Evolutionary conservation across 2,329 filamentous ascomycete species (phyloP).

Genomic region (Colletotrichum sansevieriae): DNA sequence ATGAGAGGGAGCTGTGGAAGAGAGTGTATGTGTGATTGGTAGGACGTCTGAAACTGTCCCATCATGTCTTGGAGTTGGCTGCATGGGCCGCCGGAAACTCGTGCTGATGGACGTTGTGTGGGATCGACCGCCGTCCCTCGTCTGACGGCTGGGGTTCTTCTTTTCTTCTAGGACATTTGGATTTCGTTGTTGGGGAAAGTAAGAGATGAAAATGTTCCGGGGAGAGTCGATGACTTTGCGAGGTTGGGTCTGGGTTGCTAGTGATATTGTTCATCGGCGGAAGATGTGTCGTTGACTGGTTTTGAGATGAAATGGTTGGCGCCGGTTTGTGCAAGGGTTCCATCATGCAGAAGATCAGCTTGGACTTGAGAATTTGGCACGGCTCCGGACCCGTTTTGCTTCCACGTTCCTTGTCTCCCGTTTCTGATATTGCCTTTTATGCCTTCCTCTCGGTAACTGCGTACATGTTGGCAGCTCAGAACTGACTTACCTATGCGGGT

Average conservation of each 20-base stretch:
- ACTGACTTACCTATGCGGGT: no score
- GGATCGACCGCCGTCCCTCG: conserved; percentile 1
- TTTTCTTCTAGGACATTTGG: background rate
- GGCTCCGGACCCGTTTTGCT: no score
- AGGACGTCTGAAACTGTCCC: conserved; percentile 1
- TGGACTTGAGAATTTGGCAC: no score
- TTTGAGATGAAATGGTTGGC: background rate
- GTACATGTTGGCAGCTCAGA: no score
- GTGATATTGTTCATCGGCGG: no score
- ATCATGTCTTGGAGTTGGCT: background rate
- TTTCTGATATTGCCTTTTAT: no score
- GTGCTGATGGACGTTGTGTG: background rate
- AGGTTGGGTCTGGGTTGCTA: background rate
- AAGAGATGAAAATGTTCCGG: background rate
- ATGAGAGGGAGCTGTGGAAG: no score
- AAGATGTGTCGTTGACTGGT: background rate
- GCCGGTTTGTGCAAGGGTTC: background rate
- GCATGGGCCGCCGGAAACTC: conserved; percentile 9
- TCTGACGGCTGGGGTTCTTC: conserved; percentile 5
- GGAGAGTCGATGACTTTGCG: no score
- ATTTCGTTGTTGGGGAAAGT: no score
- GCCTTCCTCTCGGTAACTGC: no score
- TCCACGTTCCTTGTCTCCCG: no score
- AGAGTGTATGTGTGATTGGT: background rate
- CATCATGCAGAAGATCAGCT: background rate